Evolutionary conservation across 441 rosid species (phyloP), one percentile per base, ranked within the genome.

Genomic region (Viola pubescens): DNA sequence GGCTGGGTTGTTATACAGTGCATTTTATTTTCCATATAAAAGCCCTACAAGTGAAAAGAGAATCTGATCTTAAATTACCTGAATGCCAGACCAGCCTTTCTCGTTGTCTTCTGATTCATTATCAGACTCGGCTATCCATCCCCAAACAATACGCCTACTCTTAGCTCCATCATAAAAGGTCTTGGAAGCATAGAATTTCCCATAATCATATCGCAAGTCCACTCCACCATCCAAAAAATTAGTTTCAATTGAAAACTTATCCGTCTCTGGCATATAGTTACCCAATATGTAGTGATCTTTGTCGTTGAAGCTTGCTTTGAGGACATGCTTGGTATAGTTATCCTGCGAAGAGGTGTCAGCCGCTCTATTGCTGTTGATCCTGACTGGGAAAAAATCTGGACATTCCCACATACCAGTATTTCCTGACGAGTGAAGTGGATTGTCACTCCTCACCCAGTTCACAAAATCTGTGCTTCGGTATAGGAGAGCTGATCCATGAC

Each of bases 341-440:
- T 81, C 84, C 4, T 42, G 34, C 1, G 59, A 75, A 0, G 95
- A 85, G 0, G 85, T 77, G 38, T 88, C 87, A 48, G 79, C 69
- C 5, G 82, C 92, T 0, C 54, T 9, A 6, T 69, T 75, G 46
- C 73, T n/a, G 57, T 75, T 77, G 42, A 62, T 61, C 0, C 82
- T 62, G 37, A 89, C 83, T 0, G 96, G 94, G 61, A 71, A 89
- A 50, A 89, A 89, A 64, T 89, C 96, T 54, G 87, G 92, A 48
- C 95, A 89, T 63, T 91, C 98, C 98, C 97, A 91, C 98, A 91
- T 91, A 12, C 95, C 98, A 0, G 95, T 85, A 12, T 66, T 67
- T 0, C 76, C 70, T n/a, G 77, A 85, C 26, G 68, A 77, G 61
- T 88, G 85, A 50, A 88, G 73, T 14, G 73, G 19, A 6, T 76